These are phyloP conservation scores for Escallonia rubra DNA, from an alignment of 129 eudicot species.

Conservation along the genomic window DNA sequence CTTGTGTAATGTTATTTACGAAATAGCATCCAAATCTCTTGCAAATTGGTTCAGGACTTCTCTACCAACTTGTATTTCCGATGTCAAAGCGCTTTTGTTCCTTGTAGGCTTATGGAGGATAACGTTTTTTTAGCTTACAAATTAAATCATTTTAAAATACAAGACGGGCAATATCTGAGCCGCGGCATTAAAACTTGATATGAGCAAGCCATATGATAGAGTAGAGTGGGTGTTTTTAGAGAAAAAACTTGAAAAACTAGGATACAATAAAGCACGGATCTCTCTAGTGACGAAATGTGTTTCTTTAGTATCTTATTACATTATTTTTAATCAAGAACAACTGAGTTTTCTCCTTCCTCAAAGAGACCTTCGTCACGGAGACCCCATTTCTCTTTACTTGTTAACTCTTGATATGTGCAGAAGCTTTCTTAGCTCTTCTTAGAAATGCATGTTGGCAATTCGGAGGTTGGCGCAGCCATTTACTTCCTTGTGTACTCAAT, in stretches of 20 bases:
- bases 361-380: background rate
- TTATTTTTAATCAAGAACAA: no score
- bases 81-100: background rate
- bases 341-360: background rate
- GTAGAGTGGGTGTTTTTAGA: background rate
- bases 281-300: background rate
- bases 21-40: no score
- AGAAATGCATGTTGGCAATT: no score
- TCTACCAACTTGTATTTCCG: background rate
- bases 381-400: no score
- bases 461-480: no score
- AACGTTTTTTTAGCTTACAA: no score
- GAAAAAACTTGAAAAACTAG: background rate
- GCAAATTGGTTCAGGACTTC: background rate
- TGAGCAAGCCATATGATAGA: background rate
- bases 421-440: no score
- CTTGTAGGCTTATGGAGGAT: background rate
- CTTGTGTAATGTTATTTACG: background rate
- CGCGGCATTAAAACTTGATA: background rate
- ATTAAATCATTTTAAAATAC: background rate
- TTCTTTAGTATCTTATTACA: background rate
- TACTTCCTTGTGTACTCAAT: no score
- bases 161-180: background rate
- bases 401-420: no score
- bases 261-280: background rate